phyloP scores from a whole-genome alignment of 371 early-diverging fungal genomes.

The Batrachochytrium dendrobatidis region DNA sequence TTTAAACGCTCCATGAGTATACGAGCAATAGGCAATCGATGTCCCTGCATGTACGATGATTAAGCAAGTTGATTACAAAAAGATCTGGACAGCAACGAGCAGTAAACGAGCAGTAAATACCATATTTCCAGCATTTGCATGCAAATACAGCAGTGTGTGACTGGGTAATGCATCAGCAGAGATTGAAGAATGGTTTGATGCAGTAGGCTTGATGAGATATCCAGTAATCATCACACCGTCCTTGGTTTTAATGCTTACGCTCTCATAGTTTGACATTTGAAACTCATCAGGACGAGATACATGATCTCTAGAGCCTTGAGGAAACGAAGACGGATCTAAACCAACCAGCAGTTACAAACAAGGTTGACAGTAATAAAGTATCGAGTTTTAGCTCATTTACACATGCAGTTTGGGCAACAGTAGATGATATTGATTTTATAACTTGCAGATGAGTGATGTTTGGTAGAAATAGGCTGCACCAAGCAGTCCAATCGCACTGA shows the following conservation, averaged over 20 bases:
- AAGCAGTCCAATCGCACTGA: neutral
- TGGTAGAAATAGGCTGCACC: conserved; percentile 63
- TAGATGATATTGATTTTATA: no score
- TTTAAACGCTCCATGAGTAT: conserved; percentile 52
- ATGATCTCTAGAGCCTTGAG: conserved; percentile 39
- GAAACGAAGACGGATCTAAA: conserved; percentile 66
- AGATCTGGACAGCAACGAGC: neutral
- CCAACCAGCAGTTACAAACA: neutral
- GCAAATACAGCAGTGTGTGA: conserved; percentile 69
- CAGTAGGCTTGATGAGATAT: conserved; percentile 53
- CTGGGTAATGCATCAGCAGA: conserved; percentile 6
- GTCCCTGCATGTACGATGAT: conserved; percentile 51
- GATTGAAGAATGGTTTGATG: neutral
- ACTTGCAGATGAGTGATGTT: conserved; percentile 60
- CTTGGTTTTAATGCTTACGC: conserved; percentile 60
- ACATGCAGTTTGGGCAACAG: neutral
- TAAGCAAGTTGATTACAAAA: neutral
- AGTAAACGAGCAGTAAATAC: conserved; percentile 9
- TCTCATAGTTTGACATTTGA: conserved; percentile 59
- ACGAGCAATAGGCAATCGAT: conserved; percentile 81
- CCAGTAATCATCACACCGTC: conserved; percentile 74
- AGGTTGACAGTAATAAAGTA: neutral
- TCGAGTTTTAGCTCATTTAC: no score
- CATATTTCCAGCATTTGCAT: conserved; percentile 96
- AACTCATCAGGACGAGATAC: conserved; percentile 36